Evolutionary conservation across 352 stramenopile species (phyloP), one percentile per base, ranked within the genome.

Genomic region (Globisporangium carolinianum): DNA sequence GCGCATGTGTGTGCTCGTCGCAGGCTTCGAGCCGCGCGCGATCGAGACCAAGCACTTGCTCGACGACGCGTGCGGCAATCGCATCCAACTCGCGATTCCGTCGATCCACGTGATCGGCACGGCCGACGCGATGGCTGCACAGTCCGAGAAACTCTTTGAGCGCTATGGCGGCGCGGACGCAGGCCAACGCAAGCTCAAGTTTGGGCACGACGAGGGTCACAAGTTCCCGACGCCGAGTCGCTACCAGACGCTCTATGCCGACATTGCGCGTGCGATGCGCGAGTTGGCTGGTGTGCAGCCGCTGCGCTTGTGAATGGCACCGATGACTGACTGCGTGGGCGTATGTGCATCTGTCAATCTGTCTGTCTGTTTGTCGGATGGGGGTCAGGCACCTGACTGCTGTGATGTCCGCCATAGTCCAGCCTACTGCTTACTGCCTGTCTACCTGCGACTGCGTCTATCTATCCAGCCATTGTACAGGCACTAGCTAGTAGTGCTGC

Each of bases 161-260:
- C 69, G 65, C 47, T 91, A 80, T 55, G 62, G 73, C 6, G 51
- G 39, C 32, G 65, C 62, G 14, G 51, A 56, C 0, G 63, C 65
- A 9, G 68, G 71, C 45, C 10, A 75, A 36, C 65, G 62, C 32
- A 63, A 65, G 17, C 53, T 71, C 57, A 68, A 69, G 52, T 84
- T 89, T 39, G 75, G 77, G 32, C 82, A 91, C 54, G 72, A 89
- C n/a, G 79, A 87, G 66, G 82, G 82, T n/a, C 82, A 89, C 72
- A 85, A 86, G 57, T 91, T 89, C 61, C 82, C 82, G 18, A 74
- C 79, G 9, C 68, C 71, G 0, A 42, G 66, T 17, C 71, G 70
- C 51, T 66, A 88, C 55, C 39, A 58, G 18, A 49, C 67, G 11
- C 57, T 91, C 49, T 89, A 91, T 51, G 48, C 62, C 4, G 68